A percentile compares a stretch with the other conserved stretches of the same genome.
Conservation (phyloP, 2,329 filamentous ascomycete species). For the Lecanoromycetidae sp. region DNA sequence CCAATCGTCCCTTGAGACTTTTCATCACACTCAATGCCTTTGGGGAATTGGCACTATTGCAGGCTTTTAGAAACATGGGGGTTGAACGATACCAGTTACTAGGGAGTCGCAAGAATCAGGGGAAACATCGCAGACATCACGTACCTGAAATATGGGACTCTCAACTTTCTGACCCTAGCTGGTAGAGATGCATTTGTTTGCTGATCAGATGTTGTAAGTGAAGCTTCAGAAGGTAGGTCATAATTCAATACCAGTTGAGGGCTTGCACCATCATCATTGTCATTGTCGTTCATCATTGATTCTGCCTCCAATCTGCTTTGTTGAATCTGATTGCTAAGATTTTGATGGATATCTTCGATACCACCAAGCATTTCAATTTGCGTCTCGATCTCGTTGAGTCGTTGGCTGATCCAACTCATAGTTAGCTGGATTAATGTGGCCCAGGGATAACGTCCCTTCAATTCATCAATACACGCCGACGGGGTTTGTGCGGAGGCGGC, state of each 20-base stretch:
- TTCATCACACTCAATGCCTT: not conserved
- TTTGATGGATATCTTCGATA: conserved; percentile 2
- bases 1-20: not conserved
- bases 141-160: conserved; percentile 2
- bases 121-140: not conserved
- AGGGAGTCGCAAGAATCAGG: not conserved
- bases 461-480: not conserved
- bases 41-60: not conserved
- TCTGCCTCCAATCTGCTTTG: not conserved
- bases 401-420: conserved; percentile 5
- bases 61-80: too few species aligned
- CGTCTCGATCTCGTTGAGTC: conserved; percentile 1
- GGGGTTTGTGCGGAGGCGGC: not conserved
- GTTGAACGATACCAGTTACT: too few species aligned
- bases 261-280: not conserved
- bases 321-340: conserved; percentile 1
- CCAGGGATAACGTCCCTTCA: conserved; percentile 4
- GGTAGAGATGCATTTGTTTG: not conserved
- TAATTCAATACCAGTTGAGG: not conserved
- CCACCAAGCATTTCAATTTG: conserved; percentile 6
- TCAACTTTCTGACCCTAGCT: not conserved
- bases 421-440: not conserved
- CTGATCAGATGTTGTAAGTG: not conserved
- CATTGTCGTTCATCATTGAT: not conserved
- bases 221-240: conserved; percentile 1